A percentile compares a stretch with the other conserved stretches of the same genome.
Evolutionary conservation across 495 filamentous ascomycete species (phyloP).

Genomic region (Hypoxylon fuscum): DNA sequence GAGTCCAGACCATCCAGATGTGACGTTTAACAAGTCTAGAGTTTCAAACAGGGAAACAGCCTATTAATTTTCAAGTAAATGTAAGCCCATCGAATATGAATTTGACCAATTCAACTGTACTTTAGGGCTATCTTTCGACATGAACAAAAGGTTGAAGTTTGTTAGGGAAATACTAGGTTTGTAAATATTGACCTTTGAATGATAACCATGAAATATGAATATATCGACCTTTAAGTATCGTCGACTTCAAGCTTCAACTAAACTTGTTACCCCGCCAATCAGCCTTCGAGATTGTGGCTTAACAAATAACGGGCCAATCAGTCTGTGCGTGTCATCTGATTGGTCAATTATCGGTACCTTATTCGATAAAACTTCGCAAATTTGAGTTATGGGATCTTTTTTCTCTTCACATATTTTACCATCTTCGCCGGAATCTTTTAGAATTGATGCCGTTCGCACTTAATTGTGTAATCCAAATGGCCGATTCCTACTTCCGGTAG

Average conservation of each 20-base stretch:
- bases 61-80: conserved; percentile 12
- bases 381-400: conserved; percentile 11
- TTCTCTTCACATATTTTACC: conserved; percentile 52
- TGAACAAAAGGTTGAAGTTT: too few relatives aligned
- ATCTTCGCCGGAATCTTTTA: conserved; percentile 40
- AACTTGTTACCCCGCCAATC: too few relatives aligned
- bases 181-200: too few relatives aligned
- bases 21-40: conserved; percentile 12
- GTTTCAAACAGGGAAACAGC: conserved; percentile 8
- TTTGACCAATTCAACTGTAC: background rate
- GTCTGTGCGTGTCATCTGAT: conserved; percentile 1
- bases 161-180: too few relatives aligned
- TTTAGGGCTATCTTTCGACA: too few relatives aligned
- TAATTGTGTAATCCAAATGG: conserved; percentile 12
- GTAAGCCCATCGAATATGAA: conserved; percentile 15
- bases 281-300: conserved; percentile 17
- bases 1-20: conserved; percentile 31
- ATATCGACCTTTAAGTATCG: too few relatives aligned
- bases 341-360: conserved; percentile 11
- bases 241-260: too few relatives aligned
- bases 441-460: conserved; percentile 27
- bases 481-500: conserved; percentile 34
- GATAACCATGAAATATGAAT: too few relatives aligned
- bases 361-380: conserved; percentile 12
- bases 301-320: background rate